Conservation (phyloP, 495 filamentous ascomycete genomes). For the Xylaria bambusicola region DNA sequence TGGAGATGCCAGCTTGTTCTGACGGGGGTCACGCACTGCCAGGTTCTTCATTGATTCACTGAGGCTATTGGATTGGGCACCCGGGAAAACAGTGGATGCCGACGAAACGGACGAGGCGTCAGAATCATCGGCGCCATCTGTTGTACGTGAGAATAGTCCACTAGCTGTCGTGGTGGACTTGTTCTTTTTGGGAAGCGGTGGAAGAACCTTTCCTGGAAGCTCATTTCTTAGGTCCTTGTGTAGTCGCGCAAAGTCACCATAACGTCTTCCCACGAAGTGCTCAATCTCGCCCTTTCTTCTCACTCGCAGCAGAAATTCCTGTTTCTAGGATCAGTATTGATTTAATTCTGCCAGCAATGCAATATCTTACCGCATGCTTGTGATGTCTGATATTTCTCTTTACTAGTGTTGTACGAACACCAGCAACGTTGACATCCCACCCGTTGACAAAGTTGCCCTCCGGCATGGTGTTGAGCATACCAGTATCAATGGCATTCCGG, state of each 20-base stretch:
- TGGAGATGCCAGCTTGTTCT: slow-evolving; percentile 40
- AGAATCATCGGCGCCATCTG: slow-evolving; percentile 61
- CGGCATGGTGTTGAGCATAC: slow-evolving; percentile 79
- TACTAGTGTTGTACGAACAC: slow-evolving; percentile 74
- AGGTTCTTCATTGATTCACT: slow-evolving; percentile 44
- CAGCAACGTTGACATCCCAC: slow-evolving; percentile 96
- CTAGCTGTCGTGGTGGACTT: slow-evolving; percentile 67
- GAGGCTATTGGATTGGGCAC: slow-evolving; percentile 25
- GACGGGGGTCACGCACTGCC: slow-evolving; percentile 41
- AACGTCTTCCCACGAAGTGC: slow-evolving; percentile 77
- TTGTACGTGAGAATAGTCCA: slow-evolving; percentile 46
- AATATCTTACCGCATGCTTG: slow-evolving; percentile 76
- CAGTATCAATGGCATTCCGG: slow-evolving; percentile 85
- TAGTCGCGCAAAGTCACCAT: slow-evolving; percentile 81
- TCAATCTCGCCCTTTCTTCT: slow-evolving; percentile 71
- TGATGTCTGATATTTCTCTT: slow-evolving; percentile 90
- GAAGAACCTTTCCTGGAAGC: slow-evolving; percentile 87
- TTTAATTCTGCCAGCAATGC: background rate
- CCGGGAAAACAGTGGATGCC: slow-evolving; percentile 55
- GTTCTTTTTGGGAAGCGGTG: slow-evolving; percentile 87
- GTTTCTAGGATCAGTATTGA: slow-evolving; percentile 39
- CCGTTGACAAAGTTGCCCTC: slow-evolving; percentile 90
- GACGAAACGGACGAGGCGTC: slow-evolving; percentile 79
- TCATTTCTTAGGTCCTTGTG: slow-evolving; percentile 79
- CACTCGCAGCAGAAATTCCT: slow-evolving; percentile 87